A percentile compares a stretch with the other conserved stretches of the same genome.
These are phyloP conservation scores for Hypsizygus ulmarius DNA, from an alignment of 1,284 basidiomycete species.

Conservation along the genomic window DNA sequence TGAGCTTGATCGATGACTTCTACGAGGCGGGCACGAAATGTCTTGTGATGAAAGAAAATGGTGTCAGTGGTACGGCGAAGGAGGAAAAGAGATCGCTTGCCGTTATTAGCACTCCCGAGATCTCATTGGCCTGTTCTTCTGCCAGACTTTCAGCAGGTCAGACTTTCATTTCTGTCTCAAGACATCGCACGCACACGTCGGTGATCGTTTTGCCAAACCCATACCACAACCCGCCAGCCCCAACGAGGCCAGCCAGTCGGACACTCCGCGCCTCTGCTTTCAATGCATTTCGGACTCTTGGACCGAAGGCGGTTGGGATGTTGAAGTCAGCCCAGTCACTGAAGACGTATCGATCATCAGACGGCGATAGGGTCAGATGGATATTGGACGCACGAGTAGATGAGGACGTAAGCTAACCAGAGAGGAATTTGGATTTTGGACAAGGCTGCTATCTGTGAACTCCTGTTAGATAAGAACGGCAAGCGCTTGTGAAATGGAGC, in stretches of 20 bases:
- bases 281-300: slow-evolving; percentile 77
- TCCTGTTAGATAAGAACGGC: slow-evolving; percentile 10
- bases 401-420: slow-evolving; percentile 83
- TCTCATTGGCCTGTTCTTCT: slow-evolving; percentile 64
- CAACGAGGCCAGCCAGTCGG: slow-evolving; percentile 75
- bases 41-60: slow-evolving; percentile 40
- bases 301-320: slow-evolving; percentile 73
- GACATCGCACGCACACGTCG: slow-evolving; percentile 57
- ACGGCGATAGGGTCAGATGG: slow-evolving; percentile 1
- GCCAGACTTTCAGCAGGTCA: slow-evolving; percentile 49
- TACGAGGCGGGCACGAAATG: slow-evolving; percentile 75
- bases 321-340: slow-evolving; percentile 87
- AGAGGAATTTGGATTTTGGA: slow-evolving; percentile 80
- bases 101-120: slow-evolving; percentile 68
- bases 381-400: slow-evolving; percentile 60
- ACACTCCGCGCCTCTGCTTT: slow-evolving; percentile 84
- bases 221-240: slow-evolving; percentile 88
- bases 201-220: slow-evolving; percentile 82
- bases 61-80: slow-evolving; percentile 7
- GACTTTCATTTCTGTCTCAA: slow-evolving; percentile 1
- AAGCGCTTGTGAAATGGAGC: slow-evolving; percentile 12
- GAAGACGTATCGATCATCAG: slow-evolving; percentile 3
- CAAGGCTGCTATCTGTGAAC: slow-evolving; percentile 61
- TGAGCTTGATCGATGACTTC: slow-evolving; percentile 89
- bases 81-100: slow-evolving; percentile 35